Conservation (phyloP, 2,329 filamentous ascomycete genomes). For the Curvularia eragrostidis region DNA sequence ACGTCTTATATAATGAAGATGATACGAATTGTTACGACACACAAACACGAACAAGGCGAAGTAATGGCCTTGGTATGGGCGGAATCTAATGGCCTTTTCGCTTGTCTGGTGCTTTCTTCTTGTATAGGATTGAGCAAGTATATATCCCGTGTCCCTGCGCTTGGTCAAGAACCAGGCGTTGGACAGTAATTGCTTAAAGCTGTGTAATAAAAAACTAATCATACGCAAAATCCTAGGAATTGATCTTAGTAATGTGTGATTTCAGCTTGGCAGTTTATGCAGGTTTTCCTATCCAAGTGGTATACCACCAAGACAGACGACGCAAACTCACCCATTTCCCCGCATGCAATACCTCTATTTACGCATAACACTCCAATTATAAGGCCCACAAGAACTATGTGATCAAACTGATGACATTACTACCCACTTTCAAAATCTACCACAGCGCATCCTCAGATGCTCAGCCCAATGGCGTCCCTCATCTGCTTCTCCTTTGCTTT, state of each 20-base stretch:
- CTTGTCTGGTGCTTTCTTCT: not conserved
- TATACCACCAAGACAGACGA: too few species aligned
- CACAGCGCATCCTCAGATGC: conserved; percentile 17
- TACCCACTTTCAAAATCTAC: not conserved
- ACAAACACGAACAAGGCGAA: not conserved
- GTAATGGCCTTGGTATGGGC: not conserved
- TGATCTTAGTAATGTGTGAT: too few species aligned
- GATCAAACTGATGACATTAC: not conserved
- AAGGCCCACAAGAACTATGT: not conserved
- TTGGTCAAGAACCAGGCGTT: not conserved
- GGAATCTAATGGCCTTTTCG: not conserved
- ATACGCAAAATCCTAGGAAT: not conserved
- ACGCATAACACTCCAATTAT: not conserved
- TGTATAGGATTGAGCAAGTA: not conserved
- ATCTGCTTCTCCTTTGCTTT: conserved; percentile 20
- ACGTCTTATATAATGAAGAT: not conserved
- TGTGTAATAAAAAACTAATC: not conserved
- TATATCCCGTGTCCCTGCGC: not conserved
- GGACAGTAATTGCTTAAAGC: not conserved
- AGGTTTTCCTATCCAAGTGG: too few species aligned
- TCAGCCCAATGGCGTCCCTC: conserved; percentile 28
- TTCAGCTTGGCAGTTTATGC: too few species aligned
- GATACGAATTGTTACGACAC: not conserved
- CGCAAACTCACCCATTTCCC: not conserved
- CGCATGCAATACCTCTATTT: not conserved